Evolutionary conservation across 306 rosid genomes (phyloP).

Genomic region (Spatholobus suberectus): DNA sequence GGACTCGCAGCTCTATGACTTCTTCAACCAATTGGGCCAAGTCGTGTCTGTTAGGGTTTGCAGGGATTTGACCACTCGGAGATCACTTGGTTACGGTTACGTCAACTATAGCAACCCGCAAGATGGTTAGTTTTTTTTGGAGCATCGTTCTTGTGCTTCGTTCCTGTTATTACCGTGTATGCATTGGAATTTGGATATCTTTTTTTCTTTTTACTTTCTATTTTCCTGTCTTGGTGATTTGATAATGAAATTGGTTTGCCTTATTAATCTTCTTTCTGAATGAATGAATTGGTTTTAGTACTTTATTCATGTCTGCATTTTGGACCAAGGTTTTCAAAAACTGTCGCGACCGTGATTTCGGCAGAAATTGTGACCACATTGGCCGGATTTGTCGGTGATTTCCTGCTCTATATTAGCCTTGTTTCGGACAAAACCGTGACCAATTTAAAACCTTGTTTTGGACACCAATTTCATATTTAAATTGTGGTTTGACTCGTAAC

Average conservation of each 20-base stretch:
- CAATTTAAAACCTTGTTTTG: background rate
- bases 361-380: too few species aligned
- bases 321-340: background rate
- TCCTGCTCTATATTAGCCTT: too few species aligned
- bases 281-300: background rate
- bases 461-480: background rate
- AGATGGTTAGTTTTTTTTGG: slow-evolving; percentile 65
- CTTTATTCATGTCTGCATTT: background rate
- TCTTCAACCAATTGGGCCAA: slow-evolving; percentile 91
- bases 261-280: slow-evolving; percentile 6
- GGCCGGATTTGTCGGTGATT: too few species aligned
- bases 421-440: background rate
- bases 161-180: background rate
- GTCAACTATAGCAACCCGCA: slow-evolving; percentile 82
- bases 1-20: slow-evolving; percentile 92
- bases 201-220: background rate
- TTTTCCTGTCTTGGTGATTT: background rate
- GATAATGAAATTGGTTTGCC: background rate
- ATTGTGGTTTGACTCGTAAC: background rate
- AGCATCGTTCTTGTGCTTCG: background rate
- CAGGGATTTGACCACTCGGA: slow-evolving; percentile 82
- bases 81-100: slow-evolving; percentile 97
- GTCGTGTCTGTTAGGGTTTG: slow-evolving; percentile 98
- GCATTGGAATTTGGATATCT: background rate
- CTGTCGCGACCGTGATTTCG: background rate